Evolutionary conservation across 2,329 filamentous ascomycete genomes (phyloP).

Genomic region (Penicillium janthinellum): DNA sequence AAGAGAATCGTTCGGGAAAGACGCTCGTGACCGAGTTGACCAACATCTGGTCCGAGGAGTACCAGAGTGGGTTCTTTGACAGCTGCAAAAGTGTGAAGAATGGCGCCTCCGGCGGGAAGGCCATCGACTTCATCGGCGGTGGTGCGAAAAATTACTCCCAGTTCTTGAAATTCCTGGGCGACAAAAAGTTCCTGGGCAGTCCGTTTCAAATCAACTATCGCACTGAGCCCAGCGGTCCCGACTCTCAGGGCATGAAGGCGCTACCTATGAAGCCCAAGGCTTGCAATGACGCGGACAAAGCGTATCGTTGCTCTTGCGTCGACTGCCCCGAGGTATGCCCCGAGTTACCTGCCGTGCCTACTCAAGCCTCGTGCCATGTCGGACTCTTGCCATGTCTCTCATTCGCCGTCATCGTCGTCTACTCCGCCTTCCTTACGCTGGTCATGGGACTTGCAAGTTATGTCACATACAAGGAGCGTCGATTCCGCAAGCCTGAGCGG

Average conservation of each 20-base stretch:
- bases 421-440: slow-evolving; percentile 72
- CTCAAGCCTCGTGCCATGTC: slow-evolving; percentile 73
- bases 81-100: slow-evolving; percentile 99
- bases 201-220: slow-evolving; percentile 96
- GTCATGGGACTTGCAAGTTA: slow-evolving; percentile 70
- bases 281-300: slow-evolving; percentile 85
- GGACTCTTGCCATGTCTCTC: slow-evolving; percentile 89
- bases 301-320: slow-evolving; percentile 87
- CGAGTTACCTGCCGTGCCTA: slow-evolving; percentile 72
- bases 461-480: slow-evolving; percentile 72
- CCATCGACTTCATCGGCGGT: slow-evolving; percentile 94
- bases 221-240: slow-evolving; percentile 60
- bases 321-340: slow-evolving; percentile 89
- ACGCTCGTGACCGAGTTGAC: slow-evolving; percentile 84
- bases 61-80: slow-evolving; percentile 85
- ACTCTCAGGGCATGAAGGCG: slow-evolving; percentile 70
- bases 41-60: slow-evolving; percentile 81
- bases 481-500: slow-evolving; percentile 74
- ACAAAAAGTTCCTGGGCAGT: slow-evolving; percentile 86
- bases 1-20: slow-evolving; percentile 56
- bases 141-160: slow-evolving; percentile 87
- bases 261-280: slow-evolving; percentile 73
- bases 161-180: slow-evolving; percentile 87
- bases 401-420: slow-evolving; percentile 86
- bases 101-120: slow-evolving; percentile 86